Base-by-base conservation (phyloP, 768 basidiomycete species). In the Pleurotus giganteus region DNA sequence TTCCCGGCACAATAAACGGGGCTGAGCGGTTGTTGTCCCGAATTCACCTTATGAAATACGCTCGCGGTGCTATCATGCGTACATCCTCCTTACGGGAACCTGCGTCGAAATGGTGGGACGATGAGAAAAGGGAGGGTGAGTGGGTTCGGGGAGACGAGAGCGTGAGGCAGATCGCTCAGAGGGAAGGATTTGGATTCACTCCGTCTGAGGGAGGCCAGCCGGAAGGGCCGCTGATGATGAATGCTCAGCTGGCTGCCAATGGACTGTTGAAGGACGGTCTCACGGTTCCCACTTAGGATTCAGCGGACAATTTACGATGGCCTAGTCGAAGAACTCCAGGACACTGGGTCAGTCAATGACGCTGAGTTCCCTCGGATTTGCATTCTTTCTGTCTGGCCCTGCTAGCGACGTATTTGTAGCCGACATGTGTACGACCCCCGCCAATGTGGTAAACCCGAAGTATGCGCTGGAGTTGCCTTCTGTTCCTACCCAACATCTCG, bases 51-150 rank as follows among this genome's bases (percentile, higher is more conserved):
- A 68, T 84, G 54, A 81, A 81, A 61, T 81, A 83, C 60, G 71
- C 78, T 2, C 78, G 75, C 41, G 83, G 80, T 34, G 80, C 85
- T 2, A 69, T 82, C 24, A 74, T 84, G 76, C 80, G 88, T 29
- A 62, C 72, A 4, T 78, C 80, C 1, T 65, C 67, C 26, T 69
- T 83, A 11, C 77, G 81, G 7, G 70, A 69, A 8, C 76, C 75
- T n/a, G 74, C 79, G 0, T 63, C 61, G 1, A 67, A 68, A 47
- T 88, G 83, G 77, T 89, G 88, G 88, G 68, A 70, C 3, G 72
- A 69, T 28, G 79, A 87, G 62, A 75, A 76, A 42, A 66, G 65
- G 21, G 80, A 84, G 53, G 86, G 86, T 0, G 66, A 69, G 23
- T 74, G 73, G 60, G 76, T 80, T 36, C 69, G 81, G 23, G 70